Base-by-base conservation (phyloP, 805 yeast species). In the Tetrapisispora iriomotensis region DNA sequence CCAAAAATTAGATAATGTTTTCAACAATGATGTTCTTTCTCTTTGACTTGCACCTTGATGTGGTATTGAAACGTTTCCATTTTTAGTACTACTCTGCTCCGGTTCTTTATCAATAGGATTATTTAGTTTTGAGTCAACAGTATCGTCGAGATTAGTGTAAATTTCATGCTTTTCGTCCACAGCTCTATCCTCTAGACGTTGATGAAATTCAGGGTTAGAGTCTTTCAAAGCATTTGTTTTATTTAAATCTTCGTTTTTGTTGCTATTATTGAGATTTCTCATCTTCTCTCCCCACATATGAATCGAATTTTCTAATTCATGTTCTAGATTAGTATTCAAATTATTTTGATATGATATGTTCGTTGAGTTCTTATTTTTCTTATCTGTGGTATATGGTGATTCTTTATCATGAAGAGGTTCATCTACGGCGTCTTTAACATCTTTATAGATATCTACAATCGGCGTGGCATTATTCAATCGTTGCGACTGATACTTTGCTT, bases 1-100 rank as follows among this genome's bases (percentile, higher is more conserved):
- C 97, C 97, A 92, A 60, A 92, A 92, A 50, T 79, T 85, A 0
- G 94, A 75, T 40, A 94, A 65, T 0, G 94, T 77, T 50, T 83
- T 85, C 65, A 92, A 73, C 26, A 92, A 60, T 1, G 96, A 80
- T 18, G 79, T 74, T 47, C 76, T 75, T 52, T 88, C 96, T 6
- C 36, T 33, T 24, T 23, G 17, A 7, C 28, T 33, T 4, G 28
- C 10, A 3, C 36, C 36, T 33, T 33, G 29, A n/a, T n/a, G n/a
- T n/a, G 79, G 72, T 43, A 65, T 74, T 2, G 65, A 61, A 14
- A 23, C 41, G 3, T 56, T 48, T 29, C 53, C 63, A 19, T 53
- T 55, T 34, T 47, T 55, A 20, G 43, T 47, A 4, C 46, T 50
- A 21, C 41, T 29, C 7, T n/a, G n/a, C 15, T 22, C 34, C 9